Conservation (phyloP, 2,329 filamentous ascomycete genomes). For the Fragosphaeria purpurea region DNA sequence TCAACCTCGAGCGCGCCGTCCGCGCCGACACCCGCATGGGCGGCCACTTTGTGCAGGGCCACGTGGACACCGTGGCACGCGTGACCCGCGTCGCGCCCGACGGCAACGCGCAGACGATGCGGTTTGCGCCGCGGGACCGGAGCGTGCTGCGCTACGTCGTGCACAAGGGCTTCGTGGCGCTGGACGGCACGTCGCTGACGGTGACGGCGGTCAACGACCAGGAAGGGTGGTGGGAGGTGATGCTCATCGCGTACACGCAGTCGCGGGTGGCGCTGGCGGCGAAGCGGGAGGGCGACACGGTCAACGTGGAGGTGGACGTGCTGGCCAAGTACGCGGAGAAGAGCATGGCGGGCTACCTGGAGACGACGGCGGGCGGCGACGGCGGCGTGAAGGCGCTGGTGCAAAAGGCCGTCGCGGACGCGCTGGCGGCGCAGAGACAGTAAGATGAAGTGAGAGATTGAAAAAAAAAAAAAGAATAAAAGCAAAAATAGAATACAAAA, state of each 20-base stretch:
- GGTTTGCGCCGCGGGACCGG: constrained; percentile 60
- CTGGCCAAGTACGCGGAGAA: constrained; percentile 81
- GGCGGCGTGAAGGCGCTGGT: constrained; percentile 60
- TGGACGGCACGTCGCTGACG: constrained; percentile 91
- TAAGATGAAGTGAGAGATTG: neutral
- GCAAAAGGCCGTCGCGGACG: constrained; percentile 63
- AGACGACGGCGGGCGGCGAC: constrained; percentile 34
- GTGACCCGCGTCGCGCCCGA: constrained; percentile 66
- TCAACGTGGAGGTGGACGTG: constrained; percentile 92
- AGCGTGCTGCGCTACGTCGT: constrained; percentile 74
- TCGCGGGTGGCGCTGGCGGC: constrained; percentile 74
- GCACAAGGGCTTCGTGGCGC: constrained; percentile 89
- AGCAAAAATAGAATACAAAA: neutral
- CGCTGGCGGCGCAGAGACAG: constrained; percentile 28
- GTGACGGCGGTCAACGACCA: constrained; percentile 76
- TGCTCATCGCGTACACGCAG: constrained; percentile 96
- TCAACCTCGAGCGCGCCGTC: constrained; percentile 93
- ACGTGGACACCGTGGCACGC: constrained; percentile 81
- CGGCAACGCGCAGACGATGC: constrained; percentile 82
- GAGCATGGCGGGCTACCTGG: constrained; percentile 73
- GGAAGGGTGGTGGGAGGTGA: constrained; percentile 83
- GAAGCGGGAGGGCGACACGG: constrained; percentile 69
- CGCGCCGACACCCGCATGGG: constrained; percentile 90
- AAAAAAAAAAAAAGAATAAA: neutral
- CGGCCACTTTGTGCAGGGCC: constrained; percentile 94